phyloP scores from a whole-genome alignment of 306 rosid genomes.

The Ziziphus jujuba region DNA sequence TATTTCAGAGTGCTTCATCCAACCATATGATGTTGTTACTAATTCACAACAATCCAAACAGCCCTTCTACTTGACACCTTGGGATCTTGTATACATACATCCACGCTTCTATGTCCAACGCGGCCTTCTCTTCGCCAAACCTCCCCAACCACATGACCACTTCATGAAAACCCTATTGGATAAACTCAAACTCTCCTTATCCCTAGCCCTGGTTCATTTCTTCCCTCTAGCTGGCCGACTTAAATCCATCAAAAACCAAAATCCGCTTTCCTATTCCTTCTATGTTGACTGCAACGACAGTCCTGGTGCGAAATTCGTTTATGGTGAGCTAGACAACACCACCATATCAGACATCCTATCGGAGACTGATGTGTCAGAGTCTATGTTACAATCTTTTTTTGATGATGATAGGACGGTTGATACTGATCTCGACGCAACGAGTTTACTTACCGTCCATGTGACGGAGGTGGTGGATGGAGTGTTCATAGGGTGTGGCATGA shows the following conservation, averaged over 20 bases:
- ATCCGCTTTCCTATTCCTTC: not conserved
- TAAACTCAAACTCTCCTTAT: conserved; percentile 44
- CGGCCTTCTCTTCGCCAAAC: conserved; percentile 32
- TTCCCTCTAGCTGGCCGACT: conserved; percentile 48
- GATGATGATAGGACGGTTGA: conserved; percentile 38
- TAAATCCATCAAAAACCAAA: conserved; percentile 26
- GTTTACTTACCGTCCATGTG: conserved; percentile 39
- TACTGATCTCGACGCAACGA: conserved; percentile 39
- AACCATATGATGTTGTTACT: not conserved
- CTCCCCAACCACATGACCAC: not conserved
- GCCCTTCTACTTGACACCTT: conserved; percentile 18
- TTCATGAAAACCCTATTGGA: conserved; percentile 22
- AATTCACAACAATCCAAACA: not conserved
- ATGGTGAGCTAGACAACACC: conserved; percentile 26
- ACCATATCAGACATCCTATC: conserved; percentile 39
- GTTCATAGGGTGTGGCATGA: conserved; percentile 49
- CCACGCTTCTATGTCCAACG: conserved; percentile 6
- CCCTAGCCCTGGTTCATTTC: conserved; percentile 42
- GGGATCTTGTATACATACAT: conserved; percentile 30
- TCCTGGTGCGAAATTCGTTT: conserved; percentile 36
- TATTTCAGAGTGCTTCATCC: not conserved
- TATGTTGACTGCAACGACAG: conserved; percentile 28
- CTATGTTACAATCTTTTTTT: conserved; percentile 29
- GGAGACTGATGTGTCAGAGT: conserved; percentile 30
- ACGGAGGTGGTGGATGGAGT: conserved; percentile 42